Base-by-base conservation (phyloP, 192 early-diverging fungal genomes). In the Backusella parvicylindrica region DNA sequence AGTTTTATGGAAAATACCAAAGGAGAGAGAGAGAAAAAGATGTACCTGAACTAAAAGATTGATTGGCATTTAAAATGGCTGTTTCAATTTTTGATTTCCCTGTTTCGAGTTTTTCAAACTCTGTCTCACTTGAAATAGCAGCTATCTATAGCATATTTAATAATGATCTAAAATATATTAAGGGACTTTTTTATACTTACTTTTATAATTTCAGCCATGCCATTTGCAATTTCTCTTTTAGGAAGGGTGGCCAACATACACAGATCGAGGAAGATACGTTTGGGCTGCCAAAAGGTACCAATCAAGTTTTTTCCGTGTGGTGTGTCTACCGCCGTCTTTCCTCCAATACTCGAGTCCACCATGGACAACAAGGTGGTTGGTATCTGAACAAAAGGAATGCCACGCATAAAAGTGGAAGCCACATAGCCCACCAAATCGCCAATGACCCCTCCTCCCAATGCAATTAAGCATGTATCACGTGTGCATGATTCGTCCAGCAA, bases 241-340 rank as follows among this genome's bases (percentile, higher is more conserved):
- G 97, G 97, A 69, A 98, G 84, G 2, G 96, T 97, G 65, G 87
- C 83, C 23, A 98, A 82, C 71, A 94, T 92, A 15, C 88, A 77
- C 60, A 95, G 80, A 83, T 98, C 97, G 78, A 97, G 94, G 79
- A 89, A 98, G 49, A 97, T 94, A 41, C 92, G 91, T 74, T 87
- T 84, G 5, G 97, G 97, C 82, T 98, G 97, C 90, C 96, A 96
- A 88, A 98, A 98, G 32, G 95, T 90, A n/a, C 97, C 97, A 74
- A 98, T 90, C 26, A 97, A 85, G 83, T 98, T 98, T 86, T 98
- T 98, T 36, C 95, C 97, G 63, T 89, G 86, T 0, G 96, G 95
- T 0, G 94, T 94, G 81, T 98, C 97, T 18, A 98, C 88, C 0
- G 95, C 97, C 0, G 97, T 97, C 85, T 98, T 98, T 11, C 97